A percentile compares a stretch with the other conserved stretches of the same genome.
phyloP scores from a whole-genome alignment of 1,284 basidiomycete species.

The Exobasidium rhododendri region DNA sequence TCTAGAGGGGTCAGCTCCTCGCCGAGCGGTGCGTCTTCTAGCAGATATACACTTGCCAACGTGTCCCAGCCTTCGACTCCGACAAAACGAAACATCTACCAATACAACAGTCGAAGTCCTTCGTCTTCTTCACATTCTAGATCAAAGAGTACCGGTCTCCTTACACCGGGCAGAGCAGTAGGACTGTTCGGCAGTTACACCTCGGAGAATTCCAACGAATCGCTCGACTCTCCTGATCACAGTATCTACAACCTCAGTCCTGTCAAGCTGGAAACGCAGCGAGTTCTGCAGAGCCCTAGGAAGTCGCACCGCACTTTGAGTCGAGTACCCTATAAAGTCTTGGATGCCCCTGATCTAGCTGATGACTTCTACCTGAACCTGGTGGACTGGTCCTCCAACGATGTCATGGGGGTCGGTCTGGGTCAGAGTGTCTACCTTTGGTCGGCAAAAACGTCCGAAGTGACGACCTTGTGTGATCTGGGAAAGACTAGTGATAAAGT shows the following conservation, averaged over 20 bases:
- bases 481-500: constrained; percentile 60
- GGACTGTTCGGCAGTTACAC: constrained; percentile 36
- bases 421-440: constrained; percentile 91
- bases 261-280: constrained; percentile 76
- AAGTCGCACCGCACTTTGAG: constrained; percentile 77
- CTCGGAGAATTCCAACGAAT: constrained; percentile 17
- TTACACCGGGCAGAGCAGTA: constrained; percentile 24
- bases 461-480: constrained; percentile 87
- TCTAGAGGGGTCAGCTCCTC: constrained; percentile 6
- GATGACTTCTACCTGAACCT: constrained; percentile 99
- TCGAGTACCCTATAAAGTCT: constrained; percentile 94
- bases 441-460: constrained; percentile 87
- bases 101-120: constrained; percentile 1
- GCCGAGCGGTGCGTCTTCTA: neutral
- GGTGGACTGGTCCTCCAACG: constrained; percentile 93
- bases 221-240: constrained; percentile 64
- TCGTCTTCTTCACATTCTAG: constrained; percentile 3
- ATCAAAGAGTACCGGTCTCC: constrained; percentile 18
- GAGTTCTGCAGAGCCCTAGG: constrained; percentile 78
- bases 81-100: constrained; percentile 4
- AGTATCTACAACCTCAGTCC: constrained; percentile 87
- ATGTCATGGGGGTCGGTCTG: constrained; percentile 88
- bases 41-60: neutral
- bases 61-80: constrained; percentile 1
- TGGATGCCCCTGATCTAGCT: constrained; percentile 87